These are phyloP conservation scores for Vicia sativa DNA, from an alignment of 306 rosid genomes.

Conservation along the genomic window DNA sequence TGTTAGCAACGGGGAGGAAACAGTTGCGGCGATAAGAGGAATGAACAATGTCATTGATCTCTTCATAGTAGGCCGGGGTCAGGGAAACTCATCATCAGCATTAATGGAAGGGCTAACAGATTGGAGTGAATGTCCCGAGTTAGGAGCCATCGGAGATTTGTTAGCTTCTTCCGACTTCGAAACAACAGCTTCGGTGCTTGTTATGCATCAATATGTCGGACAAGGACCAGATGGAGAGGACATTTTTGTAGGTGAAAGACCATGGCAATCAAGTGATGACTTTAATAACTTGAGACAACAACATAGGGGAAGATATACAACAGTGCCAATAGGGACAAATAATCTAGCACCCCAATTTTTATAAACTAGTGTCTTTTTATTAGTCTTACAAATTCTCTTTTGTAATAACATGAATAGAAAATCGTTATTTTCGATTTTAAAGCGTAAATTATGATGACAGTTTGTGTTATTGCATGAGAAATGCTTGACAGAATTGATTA, in stretches of 20 bases:
- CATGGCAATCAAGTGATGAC: slow-evolving; percentile 27
- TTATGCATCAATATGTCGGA: slow-evolving; percentile 68
- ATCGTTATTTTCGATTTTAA: background rate
- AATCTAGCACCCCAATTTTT: background rate
- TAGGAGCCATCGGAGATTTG: slow-evolving; percentile 85
- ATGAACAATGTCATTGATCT: slow-evolving; percentile 60
- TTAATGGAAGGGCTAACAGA: slow-evolving; percentile 73
- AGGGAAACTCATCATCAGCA: slow-evolving; percentile 59
- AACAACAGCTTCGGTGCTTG: slow-evolving; percentile 71
- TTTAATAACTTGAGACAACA: background rate
- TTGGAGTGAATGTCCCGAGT: slow-evolving; percentile 92
- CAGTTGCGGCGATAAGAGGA: slow-evolving; percentile 62
- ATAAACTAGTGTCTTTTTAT: background rate
- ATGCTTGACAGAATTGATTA: no score
- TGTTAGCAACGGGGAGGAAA: slow-evolving; percentile 81
- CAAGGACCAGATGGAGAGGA: slow-evolving; percentile 45
- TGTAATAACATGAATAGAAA: background rate
- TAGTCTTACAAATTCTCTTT: background rate
- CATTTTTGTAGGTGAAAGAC: slow-evolving; percentile 12
- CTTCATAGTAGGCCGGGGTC: slow-evolving; percentile 86
- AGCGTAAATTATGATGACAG: background rate
- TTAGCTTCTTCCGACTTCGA: slow-evolving; percentile 85
- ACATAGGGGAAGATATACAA: slow-evolving; percentile 23
- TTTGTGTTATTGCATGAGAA: background rate
- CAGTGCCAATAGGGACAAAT: background rate